Evolutionary conservation across 768 basidiomycete species (phyloP).

Genomic region (Termitomyces sp.): DNA sequence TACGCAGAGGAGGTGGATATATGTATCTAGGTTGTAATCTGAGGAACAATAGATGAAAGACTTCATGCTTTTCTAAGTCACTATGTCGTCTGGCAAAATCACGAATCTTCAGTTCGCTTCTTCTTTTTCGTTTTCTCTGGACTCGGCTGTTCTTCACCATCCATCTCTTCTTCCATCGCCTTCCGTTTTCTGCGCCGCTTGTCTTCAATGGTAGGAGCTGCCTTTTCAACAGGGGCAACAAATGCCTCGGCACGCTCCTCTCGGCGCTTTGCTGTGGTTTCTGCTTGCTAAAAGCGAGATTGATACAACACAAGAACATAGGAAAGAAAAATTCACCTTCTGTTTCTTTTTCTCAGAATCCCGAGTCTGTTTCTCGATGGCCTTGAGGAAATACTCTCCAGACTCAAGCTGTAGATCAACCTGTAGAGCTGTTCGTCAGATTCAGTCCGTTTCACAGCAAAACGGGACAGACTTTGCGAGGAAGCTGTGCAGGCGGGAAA

Average conservation of each 20-base stretch:
- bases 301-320: not conserved
- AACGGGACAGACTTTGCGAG: constrained; percentile 65
- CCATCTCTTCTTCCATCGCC: constrained; percentile 29
- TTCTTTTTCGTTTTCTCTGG: constrained; percentile 25
- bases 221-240: constrained; percentile 78
- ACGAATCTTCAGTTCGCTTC: constrained; percentile 18
- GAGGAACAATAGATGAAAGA: no score
- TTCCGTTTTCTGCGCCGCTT: constrained; percentile 56
- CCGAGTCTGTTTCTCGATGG: constrained; percentile 75
- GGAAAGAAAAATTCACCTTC: constrained; percentile 43
- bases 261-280: constrained; percentile 61
- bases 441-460: not conserved
- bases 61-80: no score
- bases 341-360: constrained; percentile 70
- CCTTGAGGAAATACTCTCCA: constrained; percentile 97
- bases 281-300: constrained; percentile 60
- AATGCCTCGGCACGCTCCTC: constrained; percentile 86
- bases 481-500: constrained; percentile 92
- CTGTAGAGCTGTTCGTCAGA: constrained; percentile 26
- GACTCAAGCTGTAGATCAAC: constrained; percentile 92
- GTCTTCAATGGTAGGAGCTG: constrained; percentile 71
- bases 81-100: not conserved
- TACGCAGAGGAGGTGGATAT: no score
- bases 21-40: no score
- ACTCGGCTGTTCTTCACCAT: constrained; percentile 17